These are phyloP conservation scores for Stipa capillata DNA, from an alignment of 176 grass and related monocot species.

Conservation along the genomic window DNA sequence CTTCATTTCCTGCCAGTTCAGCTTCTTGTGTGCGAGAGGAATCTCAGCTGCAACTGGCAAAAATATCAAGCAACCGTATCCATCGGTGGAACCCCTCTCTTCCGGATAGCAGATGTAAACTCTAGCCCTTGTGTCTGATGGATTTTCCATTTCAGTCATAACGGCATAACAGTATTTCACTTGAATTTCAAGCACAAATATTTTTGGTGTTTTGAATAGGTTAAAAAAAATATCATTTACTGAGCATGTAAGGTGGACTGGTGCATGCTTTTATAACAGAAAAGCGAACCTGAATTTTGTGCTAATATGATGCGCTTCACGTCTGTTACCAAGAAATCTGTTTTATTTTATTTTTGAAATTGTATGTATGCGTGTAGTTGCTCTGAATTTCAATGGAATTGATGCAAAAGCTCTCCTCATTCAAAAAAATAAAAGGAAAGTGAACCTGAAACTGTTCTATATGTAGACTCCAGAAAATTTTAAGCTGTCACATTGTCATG, in stretches of 20 bases:
- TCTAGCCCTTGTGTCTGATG: background rate
- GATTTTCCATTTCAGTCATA: background rate
- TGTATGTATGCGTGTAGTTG: no score
- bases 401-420: no score
- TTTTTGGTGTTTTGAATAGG: no score
- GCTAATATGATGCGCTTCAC: no score
- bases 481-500: background rate
- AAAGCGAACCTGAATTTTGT: no score
- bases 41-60: conserved; percentile 75
- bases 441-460: background rate
- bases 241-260: no score
- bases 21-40: conserved; percentile 38
- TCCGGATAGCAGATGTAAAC: conserved; percentile 63
- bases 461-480: background rate
- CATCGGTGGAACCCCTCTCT: conserved; percentile 52
- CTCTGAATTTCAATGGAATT: no score
- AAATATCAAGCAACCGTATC: conserved; percentile 27
- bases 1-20: conserved; percentile 26
- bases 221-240: no score
- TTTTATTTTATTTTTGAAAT: no score
- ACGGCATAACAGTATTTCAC: background rate
- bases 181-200: background rate
- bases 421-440: no score
- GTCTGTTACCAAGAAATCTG: no score
- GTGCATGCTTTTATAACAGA: no score